Evolutionary conservation across 2,329 filamentous ascomycete genomes (phyloP), one percentile per base, ranked within the genome.

Genomic region (Colletotrichum eleusines): DNA sequence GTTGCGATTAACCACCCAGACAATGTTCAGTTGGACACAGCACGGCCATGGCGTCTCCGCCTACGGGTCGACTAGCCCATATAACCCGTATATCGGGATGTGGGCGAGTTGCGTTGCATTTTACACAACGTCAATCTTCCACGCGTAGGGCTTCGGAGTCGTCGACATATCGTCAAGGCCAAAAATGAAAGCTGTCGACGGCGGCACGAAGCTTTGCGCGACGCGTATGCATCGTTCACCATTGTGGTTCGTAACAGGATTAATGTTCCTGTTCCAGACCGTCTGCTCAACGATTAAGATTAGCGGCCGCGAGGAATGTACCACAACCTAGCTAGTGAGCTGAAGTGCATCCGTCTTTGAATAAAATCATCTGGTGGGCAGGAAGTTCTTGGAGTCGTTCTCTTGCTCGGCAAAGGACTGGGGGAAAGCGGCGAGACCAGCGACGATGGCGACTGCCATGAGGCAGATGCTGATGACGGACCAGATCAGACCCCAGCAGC

Each of bases 401-500:
- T 91, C 84, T 77, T 94, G 92, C 79, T 94, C 84, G 28, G 84
- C 84, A 74, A 90, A 91, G 1, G 89, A 89, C 79, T 94, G 86
- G 0, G 90, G 90, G 76, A 95, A 95, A 9, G 92, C 92, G 0
- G 92, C 92, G 51, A 95, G 86, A 1, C 91, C 92, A 5, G 90
- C 91, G n/a, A 95, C 80, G 73, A 95, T 94, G 2, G 89, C 92
- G 18, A 84, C 84, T 7, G 89, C 87, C 91, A 95, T 94, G 78
- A 95, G 90, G 0, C 86, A 73, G 31, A 94, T 76, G 0, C 91
- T 92, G 63, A 95, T 87, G 62, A 95, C 82, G 60, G 89, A 91
- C 93, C 92, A 95, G 63, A 94, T 88, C 18, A 94, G 84, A 11
- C 92, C 92, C 92, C 93, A 94, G 84, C 92, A 94, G 76, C 92